These are phyloP conservation scores for Claviceps sp. DNA, from an alignment of 2,329 filamentous ascomycete genomes.

Conservation along the genomic window DNA sequence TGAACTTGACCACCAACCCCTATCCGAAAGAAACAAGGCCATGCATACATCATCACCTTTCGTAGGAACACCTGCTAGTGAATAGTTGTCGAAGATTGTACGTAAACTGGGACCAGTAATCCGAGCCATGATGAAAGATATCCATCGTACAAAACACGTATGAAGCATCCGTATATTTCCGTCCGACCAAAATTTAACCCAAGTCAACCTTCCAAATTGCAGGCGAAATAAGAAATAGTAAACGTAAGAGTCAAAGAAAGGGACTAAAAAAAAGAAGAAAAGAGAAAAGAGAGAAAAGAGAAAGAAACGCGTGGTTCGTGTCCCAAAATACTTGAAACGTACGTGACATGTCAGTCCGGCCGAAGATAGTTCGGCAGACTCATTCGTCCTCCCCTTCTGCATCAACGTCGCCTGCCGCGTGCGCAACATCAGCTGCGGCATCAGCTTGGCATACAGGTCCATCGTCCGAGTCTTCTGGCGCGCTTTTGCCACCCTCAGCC, in stretches of 20 bases:
- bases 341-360: neutral
- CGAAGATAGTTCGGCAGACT: neutral
- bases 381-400: slow-evolving; percentile 1
- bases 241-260: neutral
- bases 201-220: no score
- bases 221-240: neutral
- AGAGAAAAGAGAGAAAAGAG: neutral
- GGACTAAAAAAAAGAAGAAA: neutral
- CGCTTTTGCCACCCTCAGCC: slow-evolving; percentile 9
- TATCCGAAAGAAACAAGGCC: no score
- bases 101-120: no score
- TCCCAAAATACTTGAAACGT: neutral
- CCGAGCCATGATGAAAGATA: no score
- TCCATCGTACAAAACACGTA: no score
- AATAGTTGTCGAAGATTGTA: no score
- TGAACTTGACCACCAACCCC: no score
- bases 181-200: no score
- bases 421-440: neutral
- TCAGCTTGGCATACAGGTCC: slow-evolving; percentile 1
- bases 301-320: neutral
- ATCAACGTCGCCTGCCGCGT: neutral
- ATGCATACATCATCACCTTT: no score
- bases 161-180: no score
- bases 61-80: no score
- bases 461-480: slow-evolving; percentile 1